These are phyloP conservation scores for Candida takata DNA, from an alignment of 805 yeast genomes.

Conservation along the genomic window DNA sequence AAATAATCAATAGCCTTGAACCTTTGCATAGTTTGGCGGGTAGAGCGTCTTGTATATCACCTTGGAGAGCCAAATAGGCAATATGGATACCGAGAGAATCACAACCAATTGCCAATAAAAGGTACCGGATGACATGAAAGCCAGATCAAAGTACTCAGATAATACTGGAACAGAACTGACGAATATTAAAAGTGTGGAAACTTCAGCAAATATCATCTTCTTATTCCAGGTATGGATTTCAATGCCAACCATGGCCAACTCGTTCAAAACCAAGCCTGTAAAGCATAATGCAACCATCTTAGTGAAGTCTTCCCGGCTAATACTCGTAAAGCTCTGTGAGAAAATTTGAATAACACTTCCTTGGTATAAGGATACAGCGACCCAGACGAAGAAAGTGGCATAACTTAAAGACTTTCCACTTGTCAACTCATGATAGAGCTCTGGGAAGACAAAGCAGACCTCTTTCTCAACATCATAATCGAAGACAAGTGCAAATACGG, in stretches of 20 bases:
- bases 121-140: slow-evolving; percentile 46
- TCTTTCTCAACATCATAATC: slow-evolving; percentile 90
- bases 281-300: slow-evolving; percentile 84
- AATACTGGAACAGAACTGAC: slow-evolving; percentile 77
- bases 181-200: slow-evolving; percentile 61
- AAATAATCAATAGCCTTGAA: slow-evolving; percentile 55
- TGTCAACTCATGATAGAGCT: slow-evolving; percentile 85
- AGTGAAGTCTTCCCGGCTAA: slow-evolving; percentile 45
- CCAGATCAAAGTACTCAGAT: slow-evolving; percentile 77
- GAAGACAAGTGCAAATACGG: slow-evolving; percentile 87
- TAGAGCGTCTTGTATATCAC: slow-evolving; percentile 65
- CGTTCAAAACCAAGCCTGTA: slow-evolving; percentile 74
- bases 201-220: slow-evolving; percentile 64
- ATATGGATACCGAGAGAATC: slow-evolving; percentile 60
- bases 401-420: slow-evolving; percentile 82
- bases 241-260: slow-evolving; percentile 86
- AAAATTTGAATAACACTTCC: slow-evolving; percentile 80
- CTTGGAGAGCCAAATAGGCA: slow-evolving; percentile 88
- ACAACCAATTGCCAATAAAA: slow-evolving; percentile 66
- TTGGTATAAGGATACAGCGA: slow-evolving; percentile 80
- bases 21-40: slow-evolving; percentile 97
- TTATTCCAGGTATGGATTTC: slow-evolving; percentile 90
- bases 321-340: slow-evolving; percentile 69
- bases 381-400: slow-evolving; percentile 88
- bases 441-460: slow-evolving; percentile 87